Percentiles rank a stretch among this genome's conserved stretches.
Evolutionary conservation across 164 flowering plant genomes (phyloP).

Genomic region (Aristolochia fimbriata): DNA sequence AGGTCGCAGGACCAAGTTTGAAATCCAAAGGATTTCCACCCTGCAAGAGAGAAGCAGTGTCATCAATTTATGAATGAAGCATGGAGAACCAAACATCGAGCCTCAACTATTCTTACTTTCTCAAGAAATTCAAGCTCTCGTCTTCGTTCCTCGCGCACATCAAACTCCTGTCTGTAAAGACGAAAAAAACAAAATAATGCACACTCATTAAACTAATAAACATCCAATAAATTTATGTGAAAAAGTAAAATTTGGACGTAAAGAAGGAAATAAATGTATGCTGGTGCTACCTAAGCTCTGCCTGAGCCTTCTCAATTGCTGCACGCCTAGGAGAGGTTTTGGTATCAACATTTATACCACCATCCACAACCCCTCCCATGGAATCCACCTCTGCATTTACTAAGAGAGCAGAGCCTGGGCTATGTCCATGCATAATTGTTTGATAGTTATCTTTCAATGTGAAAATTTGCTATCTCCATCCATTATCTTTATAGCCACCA

Average conservation of each 20-base stretch:
- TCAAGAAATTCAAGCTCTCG: slow-evolving; percentile 96
- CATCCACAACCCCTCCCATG: slow-evolving; percentile 93
- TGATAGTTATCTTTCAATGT: no score
- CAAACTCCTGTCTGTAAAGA: slow-evolving; percentile 73
- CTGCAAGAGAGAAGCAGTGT: slow-evolving; percentile 28
- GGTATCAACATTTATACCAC: slow-evolving; percentile 57
- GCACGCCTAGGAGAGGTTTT: slow-evolving; percentile 78
- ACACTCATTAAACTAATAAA: no score
- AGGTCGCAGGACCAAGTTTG: slow-evolving; percentile 52
- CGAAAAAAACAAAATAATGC: slow-evolving; percentile 2
- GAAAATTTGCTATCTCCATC: no score
- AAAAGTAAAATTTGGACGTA: no score
- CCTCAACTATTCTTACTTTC: slow-evolving; percentile 45
- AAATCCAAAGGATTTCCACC: slow-evolving; percentile 98
- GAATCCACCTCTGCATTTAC: slow-evolving; percentile 96
- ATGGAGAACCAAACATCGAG: not conserved
- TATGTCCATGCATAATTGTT: slow-evolving; percentile 62
- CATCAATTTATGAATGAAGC: not conserved
- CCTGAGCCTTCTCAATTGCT: slow-evolving; percentile 87
- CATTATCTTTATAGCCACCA: no score
- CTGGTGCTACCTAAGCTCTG: slow-evolving; percentile 63
- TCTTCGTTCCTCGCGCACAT: slow-evolving; percentile 77
- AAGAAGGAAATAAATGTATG: not conserved
- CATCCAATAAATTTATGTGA: no score
- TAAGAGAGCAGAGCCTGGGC: slow-evolving; percentile 46